Evolutionary conservation across 192 early-diverging fungal species (phyloP).

Genomic region (Neocallimastix lanati): DNA sequence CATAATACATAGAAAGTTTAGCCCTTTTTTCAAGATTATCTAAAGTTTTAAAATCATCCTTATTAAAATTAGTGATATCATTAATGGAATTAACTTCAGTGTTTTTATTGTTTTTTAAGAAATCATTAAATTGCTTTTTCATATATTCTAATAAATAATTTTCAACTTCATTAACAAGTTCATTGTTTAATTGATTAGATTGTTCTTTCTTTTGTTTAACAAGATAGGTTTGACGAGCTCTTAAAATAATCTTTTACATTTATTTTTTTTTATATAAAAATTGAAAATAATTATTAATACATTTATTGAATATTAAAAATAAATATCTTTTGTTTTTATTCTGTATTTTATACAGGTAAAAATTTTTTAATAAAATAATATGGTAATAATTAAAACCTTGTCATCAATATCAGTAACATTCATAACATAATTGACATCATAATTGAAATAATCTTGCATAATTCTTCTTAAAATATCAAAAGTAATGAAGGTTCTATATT

Average conservation of each 20-base stretch:
- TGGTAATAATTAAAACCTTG: conserved; percentile 24
- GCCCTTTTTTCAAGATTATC: neutral
- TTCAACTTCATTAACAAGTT: neutral
- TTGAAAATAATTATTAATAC: no score
- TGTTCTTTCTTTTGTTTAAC: neutral
- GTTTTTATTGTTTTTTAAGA: neutral
- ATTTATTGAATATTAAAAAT: no score
- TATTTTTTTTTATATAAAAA: no score
- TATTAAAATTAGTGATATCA: neutral
- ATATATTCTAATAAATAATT: neutral
- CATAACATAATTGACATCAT: conserved; percentile 84
- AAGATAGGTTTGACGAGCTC: neutral
- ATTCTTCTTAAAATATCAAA: conserved; percentile 87
- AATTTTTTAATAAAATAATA: no score
- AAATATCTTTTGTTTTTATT: no score
- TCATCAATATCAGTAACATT: conserved; percentile 99
- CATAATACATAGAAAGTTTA: neutral
- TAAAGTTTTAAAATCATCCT: neutral
- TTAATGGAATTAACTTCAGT: neutral
- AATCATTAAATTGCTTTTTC: neutral
- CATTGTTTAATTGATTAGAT: neutral
- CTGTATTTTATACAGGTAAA: no score
- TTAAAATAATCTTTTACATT: neutral
- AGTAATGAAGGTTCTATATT: conserved; percentile 65
- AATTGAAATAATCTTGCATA: conserved; percentile 85